These are phyloP conservation scores for Citrullus mucosospermus DNA, from an alignment of 306 rosid genomes.

Conservation along the genomic window DNA sequence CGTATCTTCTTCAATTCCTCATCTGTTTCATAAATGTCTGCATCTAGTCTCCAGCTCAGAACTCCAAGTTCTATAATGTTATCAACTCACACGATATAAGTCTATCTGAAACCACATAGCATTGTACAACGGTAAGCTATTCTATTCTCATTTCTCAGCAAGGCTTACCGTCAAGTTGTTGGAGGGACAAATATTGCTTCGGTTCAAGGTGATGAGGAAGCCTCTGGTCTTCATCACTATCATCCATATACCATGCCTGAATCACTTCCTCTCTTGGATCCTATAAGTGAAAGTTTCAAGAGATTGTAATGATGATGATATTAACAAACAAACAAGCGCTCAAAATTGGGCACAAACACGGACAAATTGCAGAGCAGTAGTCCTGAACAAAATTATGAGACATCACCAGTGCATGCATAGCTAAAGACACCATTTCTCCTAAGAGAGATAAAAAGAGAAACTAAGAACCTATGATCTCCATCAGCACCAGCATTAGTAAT, in stretches of 20 bases:
- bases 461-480: not conserved
- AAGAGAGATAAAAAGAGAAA: not conserved
- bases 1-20: slow-evolving; percentile 87
- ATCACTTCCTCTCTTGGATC: slow-evolving; percentile 88
- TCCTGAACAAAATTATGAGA: not conserved
- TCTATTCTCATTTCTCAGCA: slow-evolving; percentile 5
- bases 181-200: slow-evolving; percentile 67
- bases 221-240: slow-evolving; percentile 81
- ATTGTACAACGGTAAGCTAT: not conserved
- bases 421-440: slow-evolving; percentile 9
- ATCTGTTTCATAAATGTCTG: slow-evolving; percentile 74
- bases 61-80: slow-evolving; percentile 80
- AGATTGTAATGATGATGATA: not conserved
- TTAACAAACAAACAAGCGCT: not conserved
- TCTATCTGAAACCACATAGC: not conserved
- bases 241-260: slow-evolving; percentile 99
- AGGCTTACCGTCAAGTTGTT: slow-evolving; percentile 59
- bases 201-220: slow-evolving; percentile 87
- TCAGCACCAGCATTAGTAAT: not conserved
- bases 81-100: slow-evolving; percentile 5
- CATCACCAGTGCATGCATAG: slow-evolving; percentile 7
- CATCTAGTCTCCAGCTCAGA: slow-evolving; percentile 88
- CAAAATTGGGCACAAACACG: not conserved
- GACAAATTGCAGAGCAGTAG: not conserved
- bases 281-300: slow-evolving; percentile 18